phyloP scores from a whole-genome alignment of 495 filamentous ascomycete species.

The Evansstolkia leycettana region DNA sequence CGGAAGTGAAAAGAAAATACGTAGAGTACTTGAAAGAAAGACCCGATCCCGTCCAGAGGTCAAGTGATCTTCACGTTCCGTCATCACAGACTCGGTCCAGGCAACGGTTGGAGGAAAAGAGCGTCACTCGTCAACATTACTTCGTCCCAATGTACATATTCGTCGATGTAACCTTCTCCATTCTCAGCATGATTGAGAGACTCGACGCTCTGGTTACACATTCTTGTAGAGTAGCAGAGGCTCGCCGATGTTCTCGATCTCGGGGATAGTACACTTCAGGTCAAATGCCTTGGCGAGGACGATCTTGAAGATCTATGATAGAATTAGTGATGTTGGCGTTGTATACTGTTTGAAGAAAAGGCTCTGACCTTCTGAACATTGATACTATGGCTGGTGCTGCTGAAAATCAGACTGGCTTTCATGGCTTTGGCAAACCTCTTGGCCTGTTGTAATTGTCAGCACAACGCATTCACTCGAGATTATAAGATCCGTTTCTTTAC shows the following conservation, averaged over 20 bases:
- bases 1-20: conserved; percentile 2
- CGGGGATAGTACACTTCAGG: conserved; percentile 95
- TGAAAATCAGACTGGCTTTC: conserved; percentile 94
- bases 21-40: conserved; percentile 8
- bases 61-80: too few relatives aligned
- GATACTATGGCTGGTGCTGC: conserved; percentile 96
- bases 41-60: too few relatives aligned
- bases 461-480: too few relatives aligned
- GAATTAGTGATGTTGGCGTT: conserved; percentile 9
- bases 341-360: background rate
- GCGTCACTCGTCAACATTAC: conserved; percentile 26
- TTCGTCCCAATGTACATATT: conserved; percentile 31
- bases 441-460: conserved; percentile 41
- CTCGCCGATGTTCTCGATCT: conserved; percentile 95
- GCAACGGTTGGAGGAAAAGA: conserved; percentile 16
- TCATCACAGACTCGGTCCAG: too few relatives aligned
- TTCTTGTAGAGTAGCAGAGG: conserved; percentile 89
- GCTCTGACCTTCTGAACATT: conserved; percentile 88
- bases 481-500: conserved; percentile 27
- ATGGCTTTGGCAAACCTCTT: conserved; percentile 95
- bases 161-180: conserved; percentile 12
- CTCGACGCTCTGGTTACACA: conserved; percentile 28
- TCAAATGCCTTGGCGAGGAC: conserved; percentile 97
- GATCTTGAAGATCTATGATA: conserved; percentile 90
- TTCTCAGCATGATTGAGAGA: conserved; percentile 2